Conservation (phyloP, 2,329 filamentous ascomycete genomes). For the Nigrospora sphaerica region DNA sequence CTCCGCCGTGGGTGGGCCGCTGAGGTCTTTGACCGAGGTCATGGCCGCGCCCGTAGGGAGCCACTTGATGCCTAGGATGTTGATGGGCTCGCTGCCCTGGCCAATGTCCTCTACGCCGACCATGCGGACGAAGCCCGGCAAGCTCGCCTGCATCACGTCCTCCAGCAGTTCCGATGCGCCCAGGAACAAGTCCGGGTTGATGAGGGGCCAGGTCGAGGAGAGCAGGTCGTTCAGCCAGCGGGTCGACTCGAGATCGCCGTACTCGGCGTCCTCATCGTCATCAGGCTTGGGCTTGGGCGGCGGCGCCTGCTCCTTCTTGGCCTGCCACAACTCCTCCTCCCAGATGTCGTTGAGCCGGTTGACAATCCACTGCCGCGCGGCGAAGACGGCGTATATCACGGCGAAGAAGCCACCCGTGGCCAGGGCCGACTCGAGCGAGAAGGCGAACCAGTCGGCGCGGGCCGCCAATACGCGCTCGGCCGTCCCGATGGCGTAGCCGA, state of each 20-base stretch:
- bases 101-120: constrained; percentile 1
- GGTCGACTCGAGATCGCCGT: background rate
- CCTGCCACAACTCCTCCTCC: constrained; percentile 1
- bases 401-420: background rate
- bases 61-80: constrained; percentile 1
- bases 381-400: background rate
- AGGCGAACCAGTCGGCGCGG: background rate
- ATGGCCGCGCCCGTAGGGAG: constrained; percentile 1
- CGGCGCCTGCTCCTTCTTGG: background rate
- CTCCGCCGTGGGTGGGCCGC: too few species aligned
- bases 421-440: background rate
- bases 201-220: background rate
- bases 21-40: background rate
- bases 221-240: constrained; percentile 1
- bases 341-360: constrained; percentile 1
- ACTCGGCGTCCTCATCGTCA: background rate
- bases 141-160: constrained; percentile 1
- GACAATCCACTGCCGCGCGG: background rate
- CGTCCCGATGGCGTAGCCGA: background rate
- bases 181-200: background rate
- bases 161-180: background rate
- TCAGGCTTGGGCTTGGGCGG: too few species aligned
- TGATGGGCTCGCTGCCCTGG: background rate
- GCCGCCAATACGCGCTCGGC: background rate
- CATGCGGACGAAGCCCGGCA: constrained; percentile 1